Evolutionary conservation across 2,329 filamentous ascomycete genomes (phyloP).

Genomic region (Cephalotrichum gorgonifer): DNA sequence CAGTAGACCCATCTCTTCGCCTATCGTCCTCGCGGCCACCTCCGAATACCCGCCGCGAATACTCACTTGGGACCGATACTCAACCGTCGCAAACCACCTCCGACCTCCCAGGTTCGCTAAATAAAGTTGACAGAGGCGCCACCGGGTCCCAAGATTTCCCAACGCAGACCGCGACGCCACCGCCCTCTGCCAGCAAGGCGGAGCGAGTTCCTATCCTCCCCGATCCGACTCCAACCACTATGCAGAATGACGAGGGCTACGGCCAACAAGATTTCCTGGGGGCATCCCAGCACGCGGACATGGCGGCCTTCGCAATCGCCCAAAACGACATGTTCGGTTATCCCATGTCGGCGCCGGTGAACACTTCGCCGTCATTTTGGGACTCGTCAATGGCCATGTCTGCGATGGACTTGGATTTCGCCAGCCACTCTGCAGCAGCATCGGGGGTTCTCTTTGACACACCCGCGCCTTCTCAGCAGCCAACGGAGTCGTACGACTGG

Average conservation of each 20-base stretch:
- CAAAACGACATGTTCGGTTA: conserved; percentile 48
- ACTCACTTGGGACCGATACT: conserved; percentile 14
- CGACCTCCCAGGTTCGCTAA: conserved; percentile 20
- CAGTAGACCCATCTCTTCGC: conserved; percentile 48
- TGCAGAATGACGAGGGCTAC: conserved; percentile 49
- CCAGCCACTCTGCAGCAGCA: conserved; percentile 20
- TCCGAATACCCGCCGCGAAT: conserved; percentile 17
- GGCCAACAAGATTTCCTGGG: conserved; percentile 39
- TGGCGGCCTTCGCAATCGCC: conserved; percentile 34
- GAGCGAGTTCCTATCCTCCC: conserved; percentile 44
- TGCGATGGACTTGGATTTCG: conserved; percentile 51
- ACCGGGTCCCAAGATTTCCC: conserved; percentile 10
- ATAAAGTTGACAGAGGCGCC: neutral
- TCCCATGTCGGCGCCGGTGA: conserved; percentile 47
- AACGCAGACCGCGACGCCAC: conserved; percentile 48
- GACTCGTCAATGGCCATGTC: conserved; percentile 39
- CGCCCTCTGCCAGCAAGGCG: conserved; percentile 45
- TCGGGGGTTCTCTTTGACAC: conserved; percentile 14
- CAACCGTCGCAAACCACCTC: conserved; percentile 10
- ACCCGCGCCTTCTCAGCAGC: conserved; percentile 9
- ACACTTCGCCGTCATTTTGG: conserved; percentile 45
- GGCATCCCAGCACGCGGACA: conserved; percentile 35
- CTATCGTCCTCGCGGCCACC: conserved; percentile 47
- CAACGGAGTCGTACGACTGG: conserved; percentile 37
- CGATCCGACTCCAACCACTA: conserved; percentile 29